Percentiles rank a stretch among this genome's conserved stretches.
Evolutionary conservation across 768 basidiomycete species (phyloP).

Genomic region (Exidia glandulosa): DNA sequence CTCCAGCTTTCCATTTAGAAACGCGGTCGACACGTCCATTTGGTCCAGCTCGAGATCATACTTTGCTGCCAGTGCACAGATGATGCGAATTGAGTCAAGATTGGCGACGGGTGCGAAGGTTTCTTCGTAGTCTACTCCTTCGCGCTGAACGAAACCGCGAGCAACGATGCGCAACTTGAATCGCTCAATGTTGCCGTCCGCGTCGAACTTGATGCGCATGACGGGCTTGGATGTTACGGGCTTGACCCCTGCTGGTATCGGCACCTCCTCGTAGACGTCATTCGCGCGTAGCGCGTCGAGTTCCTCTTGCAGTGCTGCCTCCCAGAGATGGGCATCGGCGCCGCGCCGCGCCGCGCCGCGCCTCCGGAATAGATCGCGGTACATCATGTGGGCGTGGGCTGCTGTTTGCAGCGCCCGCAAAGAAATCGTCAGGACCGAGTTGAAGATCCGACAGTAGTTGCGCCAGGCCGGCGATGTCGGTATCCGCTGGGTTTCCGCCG

Average conservation of each 20-base stretch:
- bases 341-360: slow-evolving; percentile 12
- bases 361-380: background rate
- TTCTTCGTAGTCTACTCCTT: slow-evolving; percentile 5
- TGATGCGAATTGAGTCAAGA: slow-evolving; percentile 2
- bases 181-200: slow-evolving; percentile 12
- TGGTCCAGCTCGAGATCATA: slow-evolving; percentile 10
- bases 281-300: slow-evolving; percentile 7
- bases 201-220: slow-evolving; percentile 18
- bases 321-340: slow-evolving; percentile 13
- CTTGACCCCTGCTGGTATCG: background rate
- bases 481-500: too few species aligned
- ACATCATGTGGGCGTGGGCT: background rate
- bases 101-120: slow-evolving; percentile 2
- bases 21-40: slow-evolving; percentile 8
- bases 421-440: background rate
- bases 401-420: background rate
- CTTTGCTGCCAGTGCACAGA: slow-evolving; percentile 7
- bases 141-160: slow-evolving; percentile 30
- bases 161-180: slow-evolving; percentile 32
- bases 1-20: slow-evolving; percentile 10
- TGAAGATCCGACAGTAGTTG: background rate
- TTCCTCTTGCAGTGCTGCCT: slow-evolving; percentile 14
- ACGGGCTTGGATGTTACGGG: slow-evolving; percentile 18
- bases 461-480: too few species aligned
- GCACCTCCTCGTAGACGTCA: slow-evolving; percentile 13